phyloP scores from a whole-genome alignment of 345 rosid species.

The Odontarrhena argentea region DNA sequence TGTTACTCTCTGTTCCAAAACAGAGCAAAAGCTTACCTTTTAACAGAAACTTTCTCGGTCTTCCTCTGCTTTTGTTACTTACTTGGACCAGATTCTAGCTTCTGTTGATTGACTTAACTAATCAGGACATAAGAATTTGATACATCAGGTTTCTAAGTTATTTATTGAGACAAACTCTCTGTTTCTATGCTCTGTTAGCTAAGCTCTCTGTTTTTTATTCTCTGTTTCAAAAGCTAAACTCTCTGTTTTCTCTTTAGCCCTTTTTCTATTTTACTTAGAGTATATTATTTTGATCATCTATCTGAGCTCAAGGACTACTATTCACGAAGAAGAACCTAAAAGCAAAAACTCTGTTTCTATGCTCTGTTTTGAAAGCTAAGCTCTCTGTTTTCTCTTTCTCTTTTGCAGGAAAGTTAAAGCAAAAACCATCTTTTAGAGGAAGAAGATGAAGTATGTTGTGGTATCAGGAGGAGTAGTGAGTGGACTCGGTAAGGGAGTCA shows the following conservation, averaged over 20 bases:
- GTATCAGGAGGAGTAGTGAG: conserved; percentile 69
- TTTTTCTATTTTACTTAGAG: not conserved
- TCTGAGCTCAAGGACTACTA: conserved; percentile 2
- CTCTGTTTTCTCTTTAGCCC: not conserved
- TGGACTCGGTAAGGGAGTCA: conserved; percentile 67
- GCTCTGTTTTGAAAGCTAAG: conserved; percentile 11
- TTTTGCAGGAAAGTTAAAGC: conserved; percentile 21
- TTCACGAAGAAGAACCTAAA: conserved; percentile 1
- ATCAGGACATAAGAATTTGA: not conserved
- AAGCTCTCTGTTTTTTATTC: too few relatives aligned
- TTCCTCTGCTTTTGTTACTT: conserved; percentile 18
- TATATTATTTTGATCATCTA: too few relatives aligned
- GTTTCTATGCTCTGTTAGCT: too few relatives aligned
- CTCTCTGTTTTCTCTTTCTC: not conserved
- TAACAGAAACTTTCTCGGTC: conserved; percentile 5
- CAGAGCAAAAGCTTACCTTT: not conserved
- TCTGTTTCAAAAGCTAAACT: too few relatives aligned
- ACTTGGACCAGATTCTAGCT: conserved; percentile 10
- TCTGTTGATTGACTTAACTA: not conserved
- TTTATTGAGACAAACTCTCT: too few relatives aligned
- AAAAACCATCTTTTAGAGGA: not conserved
- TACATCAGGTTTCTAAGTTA: not conserved
- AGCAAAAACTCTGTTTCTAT: conserved; percentile 16
- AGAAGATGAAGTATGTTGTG: conserved; percentile 59
- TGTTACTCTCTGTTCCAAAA: not conserved